These are phyloP conservation scores for Euphorbia peplus DNA, from an alignment of 345 rosid species.

Conservation along the genomic window DNA sequence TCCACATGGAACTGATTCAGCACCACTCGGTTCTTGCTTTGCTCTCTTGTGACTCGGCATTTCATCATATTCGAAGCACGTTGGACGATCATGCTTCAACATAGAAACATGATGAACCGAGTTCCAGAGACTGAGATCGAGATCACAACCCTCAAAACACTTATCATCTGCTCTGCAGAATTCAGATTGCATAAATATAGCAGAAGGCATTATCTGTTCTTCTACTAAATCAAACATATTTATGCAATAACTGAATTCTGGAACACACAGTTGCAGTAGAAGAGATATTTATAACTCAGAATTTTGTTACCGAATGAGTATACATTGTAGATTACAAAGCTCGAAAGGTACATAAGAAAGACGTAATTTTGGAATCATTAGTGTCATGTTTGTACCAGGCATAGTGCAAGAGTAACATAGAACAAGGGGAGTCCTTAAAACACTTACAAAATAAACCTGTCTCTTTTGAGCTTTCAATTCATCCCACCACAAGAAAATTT, in stretches of 20 bases:
- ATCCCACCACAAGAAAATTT: constrained; percentile 3
- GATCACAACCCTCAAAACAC: constrained; percentile 6
- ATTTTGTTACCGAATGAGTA: constrained; percentile 16
- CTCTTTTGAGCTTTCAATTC: not conserved
- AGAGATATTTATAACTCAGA: constrained; percentile 15
- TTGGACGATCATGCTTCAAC: not conserved
- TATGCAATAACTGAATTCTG: not conserved
- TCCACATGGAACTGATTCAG: not conserved
- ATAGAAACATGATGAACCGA: constrained; percentile 1
- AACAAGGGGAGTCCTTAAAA: constrained; percentile 27
- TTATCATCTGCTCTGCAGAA: constrained; percentile 1
- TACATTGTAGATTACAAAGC: constrained; percentile 18
- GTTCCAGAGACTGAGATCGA: constrained; percentile 24
- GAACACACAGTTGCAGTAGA: constrained; percentile 1
- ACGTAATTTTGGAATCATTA: not conserved
- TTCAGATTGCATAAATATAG: constrained; percentile 12
- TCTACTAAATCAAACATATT: constrained; percentile 12
- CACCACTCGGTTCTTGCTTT: constrained; percentile 9
- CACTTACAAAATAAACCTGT: constrained; percentile 7
- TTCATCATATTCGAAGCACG: constrained; percentile 16
- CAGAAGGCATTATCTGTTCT: constrained; percentile 16
- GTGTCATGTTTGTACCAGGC: constrained; percentile 20
- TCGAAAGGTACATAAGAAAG: not conserved
- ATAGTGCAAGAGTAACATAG: constrained; percentile 33
- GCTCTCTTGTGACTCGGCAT: constrained; percentile 24